These are phyloP conservation scores for Rutidosis leptorrhynchoides DNA, from an alignment of 129 eudicot species.

Conservation along the genomic window DNA sequence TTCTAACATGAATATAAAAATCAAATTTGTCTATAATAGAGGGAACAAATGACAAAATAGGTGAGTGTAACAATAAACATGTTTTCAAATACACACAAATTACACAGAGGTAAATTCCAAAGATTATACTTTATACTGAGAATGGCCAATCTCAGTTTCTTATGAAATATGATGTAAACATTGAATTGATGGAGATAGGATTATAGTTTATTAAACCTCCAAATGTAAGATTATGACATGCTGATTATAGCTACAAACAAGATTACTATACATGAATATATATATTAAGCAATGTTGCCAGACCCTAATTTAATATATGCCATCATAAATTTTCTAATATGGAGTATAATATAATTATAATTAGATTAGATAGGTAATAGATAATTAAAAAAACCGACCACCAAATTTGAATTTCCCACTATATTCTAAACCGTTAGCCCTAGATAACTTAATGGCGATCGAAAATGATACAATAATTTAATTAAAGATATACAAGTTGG, in stretches of 20 bases:
- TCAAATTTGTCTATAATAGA: conserved; percentile 13
- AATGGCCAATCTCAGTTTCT: not conserved
- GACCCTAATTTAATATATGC: too few species aligned
- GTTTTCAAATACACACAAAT: conserved; percentile 28
- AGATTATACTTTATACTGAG: not conserved
- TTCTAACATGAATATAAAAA: conserved; percentile 15
- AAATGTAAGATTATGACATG: conserved; percentile 6
- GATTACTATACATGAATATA: too few species aligned
- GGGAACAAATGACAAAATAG: conserved; percentile 15
- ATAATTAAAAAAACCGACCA: too few species aligned
- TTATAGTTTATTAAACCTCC: conserved; percentile 11
- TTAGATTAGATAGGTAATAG: too few species aligned
- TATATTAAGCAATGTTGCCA: too few species aligned
- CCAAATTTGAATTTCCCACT: not conserved
- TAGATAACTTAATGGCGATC: not conserved
- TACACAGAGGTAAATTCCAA: conserved; percentile 1
- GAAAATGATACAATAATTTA: not conserved
- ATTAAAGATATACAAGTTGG: conserved; percentile 5
- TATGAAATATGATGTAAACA: conserved; percentile 10
- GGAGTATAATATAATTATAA: too few species aligned
- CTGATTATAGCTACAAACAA: not conserved
- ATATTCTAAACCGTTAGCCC: not conserved
- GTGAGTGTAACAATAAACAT: conserved; percentile 21
- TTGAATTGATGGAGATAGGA: conserved; percentile 17
- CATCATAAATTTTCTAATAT: too few species aligned